Evolutionary conservation across 768 basidiomycete genomes (phyloP).

Genomic region (Trametes cinnabarina): DNA sequence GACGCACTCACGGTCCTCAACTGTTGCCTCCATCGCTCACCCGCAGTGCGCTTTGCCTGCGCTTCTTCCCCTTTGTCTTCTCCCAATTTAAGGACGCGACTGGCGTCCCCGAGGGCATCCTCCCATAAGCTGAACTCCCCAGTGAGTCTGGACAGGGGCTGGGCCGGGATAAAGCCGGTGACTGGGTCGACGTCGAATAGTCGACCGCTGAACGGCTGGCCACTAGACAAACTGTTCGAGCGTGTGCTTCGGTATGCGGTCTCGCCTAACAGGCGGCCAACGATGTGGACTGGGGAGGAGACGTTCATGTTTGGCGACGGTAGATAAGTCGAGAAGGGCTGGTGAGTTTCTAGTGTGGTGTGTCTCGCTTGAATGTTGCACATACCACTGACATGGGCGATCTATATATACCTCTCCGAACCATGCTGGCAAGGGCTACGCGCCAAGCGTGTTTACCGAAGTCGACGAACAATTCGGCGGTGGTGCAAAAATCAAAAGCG

Average conservation of each 20-base stretch:
- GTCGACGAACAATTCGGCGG: background rate
- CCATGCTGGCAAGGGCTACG: background rate
- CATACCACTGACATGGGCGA: background rate
- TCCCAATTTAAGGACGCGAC: slow-evolving; percentile 52
- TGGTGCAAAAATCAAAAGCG: background rate
- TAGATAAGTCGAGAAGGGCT: background rate
- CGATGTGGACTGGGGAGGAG: slow-evolving; percentile 24
- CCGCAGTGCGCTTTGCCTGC: slow-evolving; percentile 45
- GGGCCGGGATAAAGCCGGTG: slow-evolving; percentile 83
- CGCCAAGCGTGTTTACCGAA: background rate
- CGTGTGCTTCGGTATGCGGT: background rate
- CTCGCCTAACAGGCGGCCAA: slow-evolving; percentile 15
- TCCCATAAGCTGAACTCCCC: slow-evolving; percentile 69
- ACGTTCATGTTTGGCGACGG: slow-evolving; percentile 16
- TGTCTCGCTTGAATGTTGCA: background rate
- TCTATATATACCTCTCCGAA: slow-evolving; percentile 3
- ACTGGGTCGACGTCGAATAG: slow-evolving; percentile 51
- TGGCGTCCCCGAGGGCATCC: slow-evolving; percentile 53
- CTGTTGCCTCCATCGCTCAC: slow-evolving; percentile 66
- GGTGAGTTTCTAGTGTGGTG: background rate
- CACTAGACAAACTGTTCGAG: background rate
- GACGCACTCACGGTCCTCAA: slow-evolving; percentile 57
- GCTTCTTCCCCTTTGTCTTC: slow-evolving; percentile 52
- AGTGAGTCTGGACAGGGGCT: slow-evolving; percentile 56
- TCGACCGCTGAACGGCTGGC: slow-evolving; percentile 27